phyloP scores from a whole-genome alignment of 495 filamentous ascomycete species.

The Penicillium roqueforti region DNA sequence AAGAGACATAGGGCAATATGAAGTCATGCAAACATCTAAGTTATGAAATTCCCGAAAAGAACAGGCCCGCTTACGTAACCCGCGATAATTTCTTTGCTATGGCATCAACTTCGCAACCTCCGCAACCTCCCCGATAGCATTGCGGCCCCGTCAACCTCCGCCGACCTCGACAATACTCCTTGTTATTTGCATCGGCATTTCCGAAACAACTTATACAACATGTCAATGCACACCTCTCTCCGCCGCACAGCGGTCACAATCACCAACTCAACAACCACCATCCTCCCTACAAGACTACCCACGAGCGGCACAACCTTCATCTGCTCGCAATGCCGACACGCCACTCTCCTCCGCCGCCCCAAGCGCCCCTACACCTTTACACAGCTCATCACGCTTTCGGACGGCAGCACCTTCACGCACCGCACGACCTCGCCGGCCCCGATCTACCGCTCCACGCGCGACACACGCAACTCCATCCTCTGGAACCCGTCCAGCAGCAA shows the following conservation, averaged over 20 bases:
- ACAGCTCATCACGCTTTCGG: constrained; percentile 89
- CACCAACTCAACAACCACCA: constrained; percentile 26
- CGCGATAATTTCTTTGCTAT: constrained; percentile 31
- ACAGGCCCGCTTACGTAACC: constrained; percentile 24
- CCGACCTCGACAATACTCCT: background rate
- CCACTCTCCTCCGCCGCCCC: constrained; percentile 81
- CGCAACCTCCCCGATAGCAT: constrained; percentile 13
- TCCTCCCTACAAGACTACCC: constrained; percentile 23
- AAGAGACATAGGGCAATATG: background rate
- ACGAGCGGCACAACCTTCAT: constrained; percentile 38
- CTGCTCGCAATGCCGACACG: constrained; percentile 62
- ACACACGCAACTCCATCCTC: constrained; percentile 78
- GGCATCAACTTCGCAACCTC: constrained; percentile 20
- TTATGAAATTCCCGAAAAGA: constrained; percentile 17
- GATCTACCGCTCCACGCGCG: constrained; percentile 72
- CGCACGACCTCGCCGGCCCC: constrained; percentile 83
- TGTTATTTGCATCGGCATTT: background rate
- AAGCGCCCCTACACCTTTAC: constrained; percentile 94
- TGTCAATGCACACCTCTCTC: constrained; percentile 41
- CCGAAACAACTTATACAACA: constrained; percentile 9
- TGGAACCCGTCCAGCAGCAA: constrained; percentile 84
- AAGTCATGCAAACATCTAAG: constrained; percentile 5
- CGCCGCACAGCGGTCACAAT: constrained; percentile 41
- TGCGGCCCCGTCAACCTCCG: background rate
- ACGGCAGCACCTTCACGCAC: constrained; percentile 80